phyloP scores from a whole-genome alignment of 345 rosid genomes.

The Aquilaria malaccensis region DNA sequence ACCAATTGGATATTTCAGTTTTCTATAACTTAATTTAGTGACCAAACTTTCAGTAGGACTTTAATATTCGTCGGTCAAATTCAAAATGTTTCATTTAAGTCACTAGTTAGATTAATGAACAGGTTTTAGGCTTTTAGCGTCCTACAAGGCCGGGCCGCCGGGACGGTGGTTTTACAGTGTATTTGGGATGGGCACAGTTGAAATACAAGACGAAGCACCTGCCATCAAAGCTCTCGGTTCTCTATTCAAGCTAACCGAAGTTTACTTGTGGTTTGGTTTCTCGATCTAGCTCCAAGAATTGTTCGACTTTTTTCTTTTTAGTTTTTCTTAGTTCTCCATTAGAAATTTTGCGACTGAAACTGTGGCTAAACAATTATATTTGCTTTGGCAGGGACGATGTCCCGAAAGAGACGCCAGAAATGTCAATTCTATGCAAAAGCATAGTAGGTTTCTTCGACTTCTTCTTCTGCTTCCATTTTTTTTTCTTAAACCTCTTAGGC shows the following conservation, averaged over 20 bases:
- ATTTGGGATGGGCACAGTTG: conserved; percentile 10
- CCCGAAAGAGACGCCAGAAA: conserved; percentile 26
- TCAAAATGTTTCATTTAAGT: too few relatives aligned
- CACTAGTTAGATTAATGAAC: not conserved
- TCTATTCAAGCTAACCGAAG: conserved; percentile 66
- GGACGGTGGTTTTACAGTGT: not conserved
- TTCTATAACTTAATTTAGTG: too few relatives aligned
- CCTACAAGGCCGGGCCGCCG: not conserved
- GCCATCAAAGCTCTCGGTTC: conserved; percentile 64
- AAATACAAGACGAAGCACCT: conserved; percentile 23
- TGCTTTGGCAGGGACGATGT: conserved; percentile 52
- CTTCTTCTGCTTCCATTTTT: not conserved
- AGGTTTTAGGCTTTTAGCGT: not conserved
- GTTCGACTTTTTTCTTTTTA: not conserved
- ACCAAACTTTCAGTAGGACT: too few relatives aligned
- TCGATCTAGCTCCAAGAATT: not conserved
- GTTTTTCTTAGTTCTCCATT: not conserved
- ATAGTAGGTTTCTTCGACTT: conserved; percentile 22
- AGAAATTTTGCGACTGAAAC: not conserved
- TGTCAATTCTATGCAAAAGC: conserved; percentile 19
- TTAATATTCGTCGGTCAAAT: too few relatives aligned
- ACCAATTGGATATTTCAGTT: too few relatives aligned
- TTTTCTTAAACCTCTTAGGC: not conserved
- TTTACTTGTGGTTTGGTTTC: conserved; percentile 46
- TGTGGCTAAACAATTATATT: not conserved